These are phyloP conservation scores for Forsythia suspensa DNA, from an alignment of 257 asterid genomes.

Conservation along the genomic window DNA sequence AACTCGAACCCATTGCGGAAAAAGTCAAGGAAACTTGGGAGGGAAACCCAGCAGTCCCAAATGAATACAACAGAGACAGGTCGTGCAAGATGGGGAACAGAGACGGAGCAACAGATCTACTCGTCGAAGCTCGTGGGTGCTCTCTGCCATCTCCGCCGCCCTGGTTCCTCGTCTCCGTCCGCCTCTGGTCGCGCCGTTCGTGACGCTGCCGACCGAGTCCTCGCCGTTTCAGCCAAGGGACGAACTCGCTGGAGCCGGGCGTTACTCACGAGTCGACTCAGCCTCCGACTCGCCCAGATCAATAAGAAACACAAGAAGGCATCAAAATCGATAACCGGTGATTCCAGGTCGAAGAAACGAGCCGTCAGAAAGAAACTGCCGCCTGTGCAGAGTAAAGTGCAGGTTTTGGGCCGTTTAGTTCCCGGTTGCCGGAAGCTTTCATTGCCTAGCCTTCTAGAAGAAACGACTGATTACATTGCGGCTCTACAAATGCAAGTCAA, in stretches of 20 bases:
- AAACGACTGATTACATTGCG: slow-evolving; percentile 76
- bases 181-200: slow-evolving; percentile 48
- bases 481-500: slow-evolving; percentile 92
- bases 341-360: slow-evolving; percentile 31
- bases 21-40: slow-evolving; percentile 52
- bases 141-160: slow-evolving; percentile 53
- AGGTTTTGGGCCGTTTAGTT: slow-evolving; percentile 61
- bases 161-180: slow-evolving; percentile 21
- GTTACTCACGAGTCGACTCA: slow-evolving; percentile 61
- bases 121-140: slow-evolving; percentile 67
- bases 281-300: slow-evolving; percentile 57
- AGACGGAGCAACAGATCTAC: slow-evolving; percentile 59
- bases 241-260: slow-evolving; percentile 84
- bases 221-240: slow-evolving; percentile 71
- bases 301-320: slow-evolving; percentile 52
- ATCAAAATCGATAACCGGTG: slow-evolving; percentile 27
- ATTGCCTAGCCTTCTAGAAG: slow-evolving; percentile 84
- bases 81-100: slow-evolving; percentile 45
- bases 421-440: slow-evolving; percentile 85
- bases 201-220: slow-evolving; percentile 67
- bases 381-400: slow-evolving; percentile 54
- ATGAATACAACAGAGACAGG: slow-evolving; percentile 2
- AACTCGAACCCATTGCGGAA: slow-evolving; percentile 44
- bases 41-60: slow-evolving; percentile 9
- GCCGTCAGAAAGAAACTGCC: slow-evolving; percentile 43